Evolutionary conservation across 148 eudicot genomes (phyloP).

Genomic region (Agrostemma githago): DNA sequence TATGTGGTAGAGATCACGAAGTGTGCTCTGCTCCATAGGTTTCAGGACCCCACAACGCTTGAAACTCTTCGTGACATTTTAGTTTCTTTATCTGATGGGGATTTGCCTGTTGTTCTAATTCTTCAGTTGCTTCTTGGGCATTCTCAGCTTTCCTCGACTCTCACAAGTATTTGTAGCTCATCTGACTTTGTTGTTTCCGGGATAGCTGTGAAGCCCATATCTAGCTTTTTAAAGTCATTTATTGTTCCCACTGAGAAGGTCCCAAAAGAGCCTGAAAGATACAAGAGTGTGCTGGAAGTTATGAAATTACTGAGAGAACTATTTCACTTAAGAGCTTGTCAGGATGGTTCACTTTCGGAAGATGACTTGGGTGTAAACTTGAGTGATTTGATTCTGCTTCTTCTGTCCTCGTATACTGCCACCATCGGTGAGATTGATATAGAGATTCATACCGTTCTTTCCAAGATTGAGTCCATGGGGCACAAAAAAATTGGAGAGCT

Average conservation of each 20-base stretch:
- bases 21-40: slow-evolving; percentile 62
- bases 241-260: slow-evolving; percentile 28
- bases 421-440: slow-evolving; percentile 67
- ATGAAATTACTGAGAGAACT: slow-evolving; percentile 69
- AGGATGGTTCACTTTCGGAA: slow-evolving; percentile 34
- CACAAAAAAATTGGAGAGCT: slow-evolving; percentile 46
- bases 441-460: slow-evolving; percentile 65
- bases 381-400: slow-evolving; percentile 58
- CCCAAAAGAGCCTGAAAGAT: slow-evolving; percentile 21
- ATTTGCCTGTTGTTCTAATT: slow-evolving; percentile 37
- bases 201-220: slow-evolving; percentile 62
- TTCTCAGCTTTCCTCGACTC: slow-evolving; percentile 60
- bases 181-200: slow-evolving; percentile 44
- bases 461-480: slow-evolving; percentile 44
- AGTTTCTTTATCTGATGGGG: slow-evolving; percentile 42
- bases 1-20: slow-evolving; percentile 56
- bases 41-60: slow-evolving; percentile 62
- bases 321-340: slow-evolving; percentile 37
- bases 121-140: slow-evolving; percentile 81
- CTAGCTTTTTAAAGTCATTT: slow-evolving; percentile 60
- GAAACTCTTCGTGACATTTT: slow-evolving; percentile 51
- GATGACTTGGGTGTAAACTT: slow-evolving; percentile 52
- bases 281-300: slow-evolving; percentile 52
- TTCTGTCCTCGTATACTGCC: slow-evolving; percentile 82
- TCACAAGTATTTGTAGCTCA: slow-evolving; percentile 33